Evolutionary conservation across 371 early-diverging fungal species (phyloP).

Genomic region (Mucor mucedo): DNA sequence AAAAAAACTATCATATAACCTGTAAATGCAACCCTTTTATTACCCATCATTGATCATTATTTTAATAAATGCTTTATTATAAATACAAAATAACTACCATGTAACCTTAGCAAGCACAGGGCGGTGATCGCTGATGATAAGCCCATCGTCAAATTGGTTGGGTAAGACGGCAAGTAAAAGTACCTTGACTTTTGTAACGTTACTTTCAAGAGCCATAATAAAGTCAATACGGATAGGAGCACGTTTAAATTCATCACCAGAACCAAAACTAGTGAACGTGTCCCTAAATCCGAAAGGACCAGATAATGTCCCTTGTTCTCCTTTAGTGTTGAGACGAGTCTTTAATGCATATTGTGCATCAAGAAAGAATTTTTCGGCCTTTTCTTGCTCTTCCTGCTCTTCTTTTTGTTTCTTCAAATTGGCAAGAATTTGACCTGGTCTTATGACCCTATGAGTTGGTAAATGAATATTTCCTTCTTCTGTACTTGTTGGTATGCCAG

Average conservation of each 20-base stretch:
- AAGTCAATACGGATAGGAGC: constrained; percentile 49
- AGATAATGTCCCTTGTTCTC: constrained; percentile 30
- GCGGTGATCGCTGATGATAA: constrained; percentile 56
- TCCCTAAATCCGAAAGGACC: constrained; percentile 49
- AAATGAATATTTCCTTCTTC: constrained; percentile 36
- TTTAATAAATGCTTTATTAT: no score
- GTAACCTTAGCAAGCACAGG: constrained; percentile 50
- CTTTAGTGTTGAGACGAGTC: constrained; percentile 31
- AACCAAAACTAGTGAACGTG: constrained; percentile 57
- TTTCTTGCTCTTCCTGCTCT: constrained; percentile 4
- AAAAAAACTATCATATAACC: background rate
- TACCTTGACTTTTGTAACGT: constrained; percentile 17
- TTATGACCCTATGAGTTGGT: constrained; percentile 51
- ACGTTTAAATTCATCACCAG: constrained; percentile 32
- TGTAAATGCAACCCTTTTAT: constrained; percentile 2
- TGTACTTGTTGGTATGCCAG: constrained; percentile 36
- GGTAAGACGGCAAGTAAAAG: constrained; percentile 41
- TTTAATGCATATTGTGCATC: constrained; percentile 43
- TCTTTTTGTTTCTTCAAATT: constrained; percentile 25
- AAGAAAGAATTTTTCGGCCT: constrained; percentile 18
- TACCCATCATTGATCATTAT: no score
- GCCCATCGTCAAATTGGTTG: constrained; percentile 50
- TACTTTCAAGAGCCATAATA: constrained; percentile 40
- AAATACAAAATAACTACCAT: constrained; percentile 27
- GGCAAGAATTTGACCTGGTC: constrained; percentile 37